Percentiles rank a stretch among this genome's conserved stretches.
Conservation (phyloP, 306 rosid species). For the Prunus armeniaca region DNA sequence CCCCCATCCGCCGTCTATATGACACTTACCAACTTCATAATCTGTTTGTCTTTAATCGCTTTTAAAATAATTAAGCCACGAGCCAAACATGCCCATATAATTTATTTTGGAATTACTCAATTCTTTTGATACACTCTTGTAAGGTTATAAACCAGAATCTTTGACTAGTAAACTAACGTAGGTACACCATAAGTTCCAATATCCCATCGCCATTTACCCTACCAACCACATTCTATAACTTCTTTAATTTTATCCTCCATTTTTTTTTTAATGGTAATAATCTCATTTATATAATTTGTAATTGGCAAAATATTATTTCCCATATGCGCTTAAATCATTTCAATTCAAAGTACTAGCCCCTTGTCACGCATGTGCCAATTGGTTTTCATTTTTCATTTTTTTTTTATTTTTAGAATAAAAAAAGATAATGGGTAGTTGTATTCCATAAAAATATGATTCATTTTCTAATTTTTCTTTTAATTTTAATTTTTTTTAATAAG, state of each 20-base stretch:
- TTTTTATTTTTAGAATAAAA: no score
- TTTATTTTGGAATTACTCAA: neutral
- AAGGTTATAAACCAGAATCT: neutral
- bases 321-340: no score
- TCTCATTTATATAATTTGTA: no score
- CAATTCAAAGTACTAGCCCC: no score
- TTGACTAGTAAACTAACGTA: neutral
- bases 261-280: no score
- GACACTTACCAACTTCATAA: conserved; percentile 26
- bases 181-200: neutral
- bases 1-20: neutral
- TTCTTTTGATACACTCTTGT: neutral
- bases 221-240: neutral
- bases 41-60: neutral
- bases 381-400: no score
- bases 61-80: neutral
- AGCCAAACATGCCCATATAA: neutral
- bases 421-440: no score
- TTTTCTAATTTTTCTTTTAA: no score
- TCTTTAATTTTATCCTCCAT: neutral
- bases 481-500: no score
- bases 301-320: no score
- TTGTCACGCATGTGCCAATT: no score
- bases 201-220: conserved; percentile 2
- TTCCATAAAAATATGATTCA: no score